Conservation (phyloP, 495 filamentous ascomycete genomes). For the Pyrenula aspistea region DNA sequence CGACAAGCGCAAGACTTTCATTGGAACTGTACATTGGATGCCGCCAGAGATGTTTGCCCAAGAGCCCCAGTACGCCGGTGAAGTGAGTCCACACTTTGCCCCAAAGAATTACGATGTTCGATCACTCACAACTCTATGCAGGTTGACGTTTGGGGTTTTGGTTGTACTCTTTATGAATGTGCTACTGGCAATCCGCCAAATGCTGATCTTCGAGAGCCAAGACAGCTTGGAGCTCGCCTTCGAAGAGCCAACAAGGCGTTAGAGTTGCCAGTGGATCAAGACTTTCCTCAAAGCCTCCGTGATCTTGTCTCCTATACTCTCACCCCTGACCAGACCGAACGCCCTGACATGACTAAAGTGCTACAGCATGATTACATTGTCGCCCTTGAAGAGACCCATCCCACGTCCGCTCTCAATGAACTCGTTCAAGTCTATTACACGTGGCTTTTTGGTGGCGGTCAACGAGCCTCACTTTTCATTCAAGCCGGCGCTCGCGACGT, state of each 20-base stretch:
- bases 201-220: constrained; percentile 29
- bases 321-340: constrained; percentile 57
- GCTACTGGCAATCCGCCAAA: constrained; percentile 79
- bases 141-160: constrained; percentile 94
- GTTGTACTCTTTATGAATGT: constrained; percentile 81
- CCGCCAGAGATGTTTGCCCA: constrained; percentile 67
- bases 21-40: constrained; percentile 97
- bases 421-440: constrained; percentile 71
- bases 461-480: constrained; percentile 70
- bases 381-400: constrained; percentile 53
- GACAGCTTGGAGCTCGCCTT: constrained; percentile 51
- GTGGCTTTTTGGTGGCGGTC: constrained; percentile 79
- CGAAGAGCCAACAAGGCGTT: constrained; percentile 51
- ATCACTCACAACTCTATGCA: constrained; percentile 25
- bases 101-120: too few species aligned
- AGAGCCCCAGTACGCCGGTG: constrained; percentile 43
- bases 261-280: constrained; percentile 63
- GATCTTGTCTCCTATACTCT: constrained; percentile 72
- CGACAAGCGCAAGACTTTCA: constrained; percentile 83
- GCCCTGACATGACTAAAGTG: constrained; percentile 51
- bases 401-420: constrained; percentile 53
- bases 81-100: constrained; percentile 18
- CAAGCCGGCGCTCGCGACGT: constrained; percentile 61
- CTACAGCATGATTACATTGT: constrained; percentile 34
- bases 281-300: constrained; percentile 42